Percentiles rank a stretch among this genome's conserved stretches.
Conservation (phyloP, 225 moss, liverwort and hornwort species). For the Asterella californica region DNA sequence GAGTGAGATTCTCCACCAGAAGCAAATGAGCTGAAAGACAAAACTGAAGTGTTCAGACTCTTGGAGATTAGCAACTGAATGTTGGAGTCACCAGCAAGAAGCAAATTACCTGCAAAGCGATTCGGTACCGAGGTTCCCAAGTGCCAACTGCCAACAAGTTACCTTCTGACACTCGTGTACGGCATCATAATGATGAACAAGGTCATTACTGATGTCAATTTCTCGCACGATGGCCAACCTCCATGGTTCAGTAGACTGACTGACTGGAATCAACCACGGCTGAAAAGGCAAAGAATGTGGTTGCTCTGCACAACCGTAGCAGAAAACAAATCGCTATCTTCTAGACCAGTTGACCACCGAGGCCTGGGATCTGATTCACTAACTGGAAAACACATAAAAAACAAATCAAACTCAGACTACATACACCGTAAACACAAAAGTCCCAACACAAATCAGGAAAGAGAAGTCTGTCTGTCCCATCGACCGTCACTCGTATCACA, state of each 20-base stretch:
- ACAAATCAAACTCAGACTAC: neutral
- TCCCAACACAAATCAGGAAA: neutral
- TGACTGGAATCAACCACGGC: neutral
- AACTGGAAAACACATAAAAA: too few species aligned
- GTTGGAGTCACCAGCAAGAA: neutral
- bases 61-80: neutral
- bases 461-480: neutral
- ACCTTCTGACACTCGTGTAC: neutral
- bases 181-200: neutral
- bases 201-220: neutral
- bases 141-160: neutral
- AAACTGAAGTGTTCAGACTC: neutral
- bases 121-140: too few species aligned
- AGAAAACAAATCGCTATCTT: neutral
- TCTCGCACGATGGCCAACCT: neutral
- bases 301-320: neutral
- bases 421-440: neutral
- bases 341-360: neutral
- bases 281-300: neutral
- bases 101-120: too few species aligned
- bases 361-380: too few species aligned
- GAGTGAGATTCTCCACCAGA: too few species aligned
- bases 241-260: neutral
- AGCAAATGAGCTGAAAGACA: too few species aligned
- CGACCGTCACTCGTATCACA: neutral